A percentile compares a stretch with the other conserved stretches of the same genome.
phyloP scores from a whole-genome alignment of 805 yeast genomes.

The Debaryomyces hansenii region DNA sequence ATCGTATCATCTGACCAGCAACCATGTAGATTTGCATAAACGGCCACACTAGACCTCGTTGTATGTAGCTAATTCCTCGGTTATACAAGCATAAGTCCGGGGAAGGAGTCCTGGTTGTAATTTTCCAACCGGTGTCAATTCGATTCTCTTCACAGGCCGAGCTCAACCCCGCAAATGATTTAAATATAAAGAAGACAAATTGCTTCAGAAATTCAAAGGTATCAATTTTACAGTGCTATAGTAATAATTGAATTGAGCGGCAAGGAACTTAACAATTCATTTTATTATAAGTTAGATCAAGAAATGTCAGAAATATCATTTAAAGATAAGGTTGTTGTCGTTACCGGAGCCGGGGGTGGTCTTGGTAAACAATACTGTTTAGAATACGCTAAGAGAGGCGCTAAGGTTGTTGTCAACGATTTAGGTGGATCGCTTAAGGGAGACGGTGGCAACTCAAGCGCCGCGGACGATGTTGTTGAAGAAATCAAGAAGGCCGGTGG shows the following conservation, averaged over 20 bases:
- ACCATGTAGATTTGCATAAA: too few relatives aligned
- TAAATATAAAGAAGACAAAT: background rate
- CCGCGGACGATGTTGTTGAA: constrained; percentile 87
- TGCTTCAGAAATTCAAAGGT: background rate
- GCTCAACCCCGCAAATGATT: background rate
- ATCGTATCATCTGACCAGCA: too few relatives aligned
- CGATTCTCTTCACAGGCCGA: background rate
- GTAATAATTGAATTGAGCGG: background rate
- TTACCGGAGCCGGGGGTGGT: constrained; percentile 98
- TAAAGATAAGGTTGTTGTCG: constrained; percentile 83
- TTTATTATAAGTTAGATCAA: background rate
- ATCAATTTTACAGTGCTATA: background rate
- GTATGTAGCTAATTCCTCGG: too few relatives aligned
- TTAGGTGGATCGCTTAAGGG: constrained; percentile 84
- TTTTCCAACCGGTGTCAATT: too few relatives aligned
- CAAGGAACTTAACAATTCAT: background rate
- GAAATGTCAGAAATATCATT: constrained; percentile 44
- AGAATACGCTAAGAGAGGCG: constrained; percentile 87
- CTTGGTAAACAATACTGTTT: constrained; percentile 86
- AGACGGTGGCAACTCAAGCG: constrained; percentile 63
- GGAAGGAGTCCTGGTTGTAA: too few relatives aligned
- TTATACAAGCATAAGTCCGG: too few relatives aligned
- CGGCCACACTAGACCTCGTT: too few relatives aligned
- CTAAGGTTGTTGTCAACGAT: constrained; percentile 93
- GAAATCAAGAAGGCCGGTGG: constrained; percentile 81